Percentiles rank a stretch among this genome's conserved stretches.
Conservation (phyloP, 805 yeast genomes). For the Sugiyamaella floridensis region DNA sequence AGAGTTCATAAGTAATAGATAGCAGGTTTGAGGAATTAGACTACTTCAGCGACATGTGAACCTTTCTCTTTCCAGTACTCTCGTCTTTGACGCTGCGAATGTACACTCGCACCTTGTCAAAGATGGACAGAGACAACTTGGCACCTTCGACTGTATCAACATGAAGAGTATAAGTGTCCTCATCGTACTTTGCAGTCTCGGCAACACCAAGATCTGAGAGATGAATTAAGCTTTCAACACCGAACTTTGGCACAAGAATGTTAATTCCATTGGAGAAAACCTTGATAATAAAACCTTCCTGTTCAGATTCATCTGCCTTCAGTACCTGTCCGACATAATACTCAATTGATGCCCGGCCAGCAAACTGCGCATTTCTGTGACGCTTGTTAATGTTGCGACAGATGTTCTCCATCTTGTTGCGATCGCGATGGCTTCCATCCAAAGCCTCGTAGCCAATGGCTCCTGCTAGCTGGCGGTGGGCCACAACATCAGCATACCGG, state of each 20-base stretch:
- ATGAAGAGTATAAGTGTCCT: conserved; percentile 63
- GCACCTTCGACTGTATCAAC: conserved; percentile 46
- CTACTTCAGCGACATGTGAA: conserved; percentile 45
- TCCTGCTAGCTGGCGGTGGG: conserved; percentile 96
- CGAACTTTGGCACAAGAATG: conserved; percentile 89
- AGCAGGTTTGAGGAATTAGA: background rate
- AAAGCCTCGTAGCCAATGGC: conserved; percentile 90
- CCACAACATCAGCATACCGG: conserved; percentile 96
- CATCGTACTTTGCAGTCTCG: conserved; percentile 57
- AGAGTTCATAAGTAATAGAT: background rate
- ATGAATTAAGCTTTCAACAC: conserved; percentile 89
- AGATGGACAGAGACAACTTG: conserved; percentile 50
- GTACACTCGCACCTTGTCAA: conserved; percentile 79
- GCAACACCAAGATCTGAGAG: conserved; percentile 66
- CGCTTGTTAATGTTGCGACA: conserved; percentile 86
- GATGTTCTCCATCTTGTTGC: conserved; percentile 79
- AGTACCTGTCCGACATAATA: conserved; percentile 97
- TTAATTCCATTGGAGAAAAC: conserved; percentile 93
- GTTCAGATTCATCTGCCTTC: conserved; percentile 71
- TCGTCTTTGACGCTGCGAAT: conserved; percentile 80
- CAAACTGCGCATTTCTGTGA: conserved; percentile 97
- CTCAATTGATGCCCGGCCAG: conserved; percentile 96
- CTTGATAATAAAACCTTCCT: conserved; percentile 86
- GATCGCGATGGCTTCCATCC: conserved; percentile 78
- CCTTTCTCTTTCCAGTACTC: conserved; percentile 86